Conservation (phyloP, 2,329 filamentous ascomycete species). For the Fusarium abutilonis region DNA sequence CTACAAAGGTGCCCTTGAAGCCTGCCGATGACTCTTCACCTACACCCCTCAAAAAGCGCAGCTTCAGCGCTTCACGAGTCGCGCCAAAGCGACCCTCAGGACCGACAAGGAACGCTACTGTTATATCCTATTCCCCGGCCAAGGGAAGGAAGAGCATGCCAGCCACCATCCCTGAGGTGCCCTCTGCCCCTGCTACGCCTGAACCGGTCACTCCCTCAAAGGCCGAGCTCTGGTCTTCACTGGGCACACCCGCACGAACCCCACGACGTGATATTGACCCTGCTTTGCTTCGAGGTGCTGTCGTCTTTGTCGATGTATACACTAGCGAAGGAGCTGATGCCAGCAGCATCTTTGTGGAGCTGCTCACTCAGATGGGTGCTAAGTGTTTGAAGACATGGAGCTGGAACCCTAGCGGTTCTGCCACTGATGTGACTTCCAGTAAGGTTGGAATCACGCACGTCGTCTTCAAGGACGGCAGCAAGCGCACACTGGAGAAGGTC, state of each 20-base stretch:
- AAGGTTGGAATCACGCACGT: conserved; percentile 87
- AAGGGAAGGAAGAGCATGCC: conserved; percentile 53
- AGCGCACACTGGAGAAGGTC: conserved; percentile 83
- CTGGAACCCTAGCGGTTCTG: conserved; percentile 68
- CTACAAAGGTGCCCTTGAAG: conserved; percentile 81
- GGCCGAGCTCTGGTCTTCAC: conserved; percentile 62
- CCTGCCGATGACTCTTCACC: conserved; percentile 68
- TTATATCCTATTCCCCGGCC: conserved; percentile 64
- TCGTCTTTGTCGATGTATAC: conserved; percentile 85
- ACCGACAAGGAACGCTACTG: conserved; percentile 60
- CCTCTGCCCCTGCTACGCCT: conserved; percentile 47
- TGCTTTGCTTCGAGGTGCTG: conserved; percentile 71
- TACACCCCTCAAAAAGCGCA: conserved; percentile 59
- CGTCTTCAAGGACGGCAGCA: conserved; percentile 87
- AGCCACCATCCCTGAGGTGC: conserved; percentile 29
- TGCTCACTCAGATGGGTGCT: conserved; percentile 84
- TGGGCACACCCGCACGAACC: conserved; percentile 66
- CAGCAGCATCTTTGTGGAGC: conserved; percentile 81
- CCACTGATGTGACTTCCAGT: conserved; percentile 51
- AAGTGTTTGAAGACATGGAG: conserved; percentile 79
- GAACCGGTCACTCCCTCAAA: conserved; percentile 56
- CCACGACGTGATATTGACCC: conserved; percentile 64
- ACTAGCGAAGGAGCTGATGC: conserved; percentile 84
- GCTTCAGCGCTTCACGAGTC: conserved; percentile 61
- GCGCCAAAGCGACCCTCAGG: conserved; percentile 56